Evolutionary conservation across 2,329 filamentous ascomycete species (phyloP).

Genomic region (Fusarium marasasianum): DNA sequence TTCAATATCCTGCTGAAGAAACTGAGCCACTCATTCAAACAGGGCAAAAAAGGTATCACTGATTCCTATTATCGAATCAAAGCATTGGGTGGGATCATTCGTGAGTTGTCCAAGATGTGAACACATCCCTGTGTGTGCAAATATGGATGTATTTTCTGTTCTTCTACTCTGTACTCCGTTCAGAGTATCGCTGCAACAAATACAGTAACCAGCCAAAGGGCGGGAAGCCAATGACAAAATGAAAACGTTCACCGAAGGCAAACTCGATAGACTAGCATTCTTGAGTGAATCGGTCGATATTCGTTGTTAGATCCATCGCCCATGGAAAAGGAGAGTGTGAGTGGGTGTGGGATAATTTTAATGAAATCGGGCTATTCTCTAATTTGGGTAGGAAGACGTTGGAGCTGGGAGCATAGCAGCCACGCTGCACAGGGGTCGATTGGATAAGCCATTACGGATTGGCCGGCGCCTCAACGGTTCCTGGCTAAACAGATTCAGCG

Average conservation of each 20-base stretch:
- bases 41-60: neutral
- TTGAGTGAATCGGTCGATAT: neutral
- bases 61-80: neutral
- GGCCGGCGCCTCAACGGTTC: conserved; percentile 35
- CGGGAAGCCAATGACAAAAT: neutral
- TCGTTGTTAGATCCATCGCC: neutral
- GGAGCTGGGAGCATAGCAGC: conserved; percentile 17
- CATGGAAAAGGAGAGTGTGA: conserved; percentile 16
- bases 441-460: conserved; percentile 23
- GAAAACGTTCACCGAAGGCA: conserved; percentile 1
- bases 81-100: neutral
- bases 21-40: neutral
- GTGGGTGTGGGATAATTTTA: conserved; percentile 32
- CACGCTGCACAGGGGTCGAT: neutral
- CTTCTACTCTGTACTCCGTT: neutral
- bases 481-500: conserved; percentile 39
- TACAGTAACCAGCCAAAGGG: neutral
- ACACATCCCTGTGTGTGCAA: conserved; percentile 3
- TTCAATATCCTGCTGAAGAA: neutral
- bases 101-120: neutral
- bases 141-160: neutral
- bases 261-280: neutral
- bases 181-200: neutral
- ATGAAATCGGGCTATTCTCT: conserved; percentile 15
- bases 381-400: conserved; percentile 10